Conservation (phyloP, 1,284 basidiomycete genomes). For the Exobasidium cylindrosporum region DNA sequence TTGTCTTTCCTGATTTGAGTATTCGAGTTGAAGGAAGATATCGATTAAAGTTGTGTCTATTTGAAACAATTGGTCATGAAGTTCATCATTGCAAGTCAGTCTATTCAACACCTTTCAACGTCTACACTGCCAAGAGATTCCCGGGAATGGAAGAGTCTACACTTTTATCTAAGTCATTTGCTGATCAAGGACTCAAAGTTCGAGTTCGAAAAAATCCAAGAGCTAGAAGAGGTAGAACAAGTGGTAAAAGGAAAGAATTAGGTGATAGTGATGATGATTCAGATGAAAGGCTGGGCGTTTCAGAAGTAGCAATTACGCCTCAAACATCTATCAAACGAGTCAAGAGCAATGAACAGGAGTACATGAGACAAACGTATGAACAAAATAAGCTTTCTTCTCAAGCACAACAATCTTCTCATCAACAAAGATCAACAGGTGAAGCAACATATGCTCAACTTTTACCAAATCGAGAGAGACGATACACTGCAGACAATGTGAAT, state of each 20-base stretch:
- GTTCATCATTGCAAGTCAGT: constrained; percentile 51
- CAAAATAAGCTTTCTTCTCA: neutral
- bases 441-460: neutral
- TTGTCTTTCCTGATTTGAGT: constrained; percentile 56
- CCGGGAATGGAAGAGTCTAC: constrained; percentile 53
- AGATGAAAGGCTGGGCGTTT: constrained; percentile 1
- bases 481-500: neutral
- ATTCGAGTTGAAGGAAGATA: constrained; percentile 77
- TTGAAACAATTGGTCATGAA: constrained; percentile 72
- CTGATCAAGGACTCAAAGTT: constrained; percentile 49
- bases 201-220: constrained; percentile 51
- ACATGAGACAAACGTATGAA: neutral
- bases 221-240: constrained; percentile 18
- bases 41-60: constrained; percentile 74
- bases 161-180: constrained; percentile 41
- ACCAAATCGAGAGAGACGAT: neutral
- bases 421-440: neutral
- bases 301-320: neutral
- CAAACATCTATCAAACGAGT: neutral
- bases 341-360: constrained; percentile 6
- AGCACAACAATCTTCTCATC: constrained; percentile 2
- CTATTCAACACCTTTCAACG: constrained; percentile 47
- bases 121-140: constrained; percentile 49
- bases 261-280: constrained; percentile 15
- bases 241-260: neutral